Conservation (phyloP, 345 rosid genomes). For the Clausena lansium region DNA sequence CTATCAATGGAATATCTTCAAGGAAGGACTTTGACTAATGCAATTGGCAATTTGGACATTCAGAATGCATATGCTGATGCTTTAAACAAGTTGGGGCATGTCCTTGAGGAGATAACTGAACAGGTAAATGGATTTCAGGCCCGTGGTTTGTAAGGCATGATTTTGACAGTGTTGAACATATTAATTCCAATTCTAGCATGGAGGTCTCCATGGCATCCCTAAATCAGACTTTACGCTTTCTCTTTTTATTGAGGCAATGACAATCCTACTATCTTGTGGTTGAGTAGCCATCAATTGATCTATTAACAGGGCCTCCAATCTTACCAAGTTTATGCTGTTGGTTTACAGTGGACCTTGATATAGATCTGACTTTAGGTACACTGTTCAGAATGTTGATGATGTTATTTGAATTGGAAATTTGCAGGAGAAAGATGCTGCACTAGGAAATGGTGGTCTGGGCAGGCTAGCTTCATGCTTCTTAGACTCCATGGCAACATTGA, state of each 20-base stretch:
- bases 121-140: constrained; percentile 47
- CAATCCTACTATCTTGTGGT: background rate
- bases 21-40: constrained; percentile 91
- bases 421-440: constrained; percentile 98
- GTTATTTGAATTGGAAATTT: constrained; percentile 12
- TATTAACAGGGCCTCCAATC: background rate
- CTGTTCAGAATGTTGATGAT: constrained; percentile 4
- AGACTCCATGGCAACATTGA: constrained; percentile 94
- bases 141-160: background rate
- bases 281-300: constrained; percentile 5
- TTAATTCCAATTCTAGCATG: background rate
- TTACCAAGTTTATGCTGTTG: background rate
- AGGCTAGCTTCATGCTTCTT: constrained; percentile 96
- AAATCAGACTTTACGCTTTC: background rate
- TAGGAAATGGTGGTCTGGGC: constrained; percentile 98
- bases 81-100: constrained; percentile 67
- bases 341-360: background rate
- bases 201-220: background rate
- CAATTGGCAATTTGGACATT: constrained; percentile 74
- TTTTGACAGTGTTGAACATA: background rate
- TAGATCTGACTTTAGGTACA: constrained; percentile 1
- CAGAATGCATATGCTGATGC: constrained; percentile 82
- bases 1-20: constrained; percentile 97
- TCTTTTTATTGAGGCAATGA: background rate
- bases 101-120: constrained; percentile 82